Conservation (phyloP, 352 stramenopile species). For the Globisporangium emineosum region DNA sequence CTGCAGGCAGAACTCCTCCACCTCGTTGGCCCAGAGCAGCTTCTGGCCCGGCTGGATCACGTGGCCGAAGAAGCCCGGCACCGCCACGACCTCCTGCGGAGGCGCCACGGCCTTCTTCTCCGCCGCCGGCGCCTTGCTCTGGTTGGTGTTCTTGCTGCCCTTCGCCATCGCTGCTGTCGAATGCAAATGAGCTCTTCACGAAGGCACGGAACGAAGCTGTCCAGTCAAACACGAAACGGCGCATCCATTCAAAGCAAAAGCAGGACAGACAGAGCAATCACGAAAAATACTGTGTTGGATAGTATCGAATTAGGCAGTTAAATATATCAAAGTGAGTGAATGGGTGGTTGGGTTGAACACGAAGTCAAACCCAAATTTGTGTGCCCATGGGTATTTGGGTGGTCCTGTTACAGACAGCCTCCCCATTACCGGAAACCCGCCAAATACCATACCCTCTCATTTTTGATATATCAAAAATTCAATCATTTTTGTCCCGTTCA, state of each 20-base stretch:
- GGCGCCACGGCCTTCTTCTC: conserved; percentile 10
- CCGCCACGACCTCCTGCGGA: conserved; percentile 38
- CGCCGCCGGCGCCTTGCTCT: not conserved
- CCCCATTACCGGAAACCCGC: conserved; percentile 3
- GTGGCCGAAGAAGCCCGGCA: conserved; percentile 80
- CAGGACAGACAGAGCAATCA: not conserved
- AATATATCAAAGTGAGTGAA: not conserved
- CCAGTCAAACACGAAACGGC: not conserved
- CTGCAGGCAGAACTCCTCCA: conserved; percentile 74
- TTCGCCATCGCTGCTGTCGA: conserved; percentile 7
- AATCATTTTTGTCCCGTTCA: conserved; percentile 4
- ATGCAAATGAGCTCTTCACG: conserved; percentile 6
- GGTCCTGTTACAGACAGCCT: conserved; percentile 2
- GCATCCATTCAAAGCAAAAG: conserved; percentile 3
- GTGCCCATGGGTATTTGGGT: too few relatives aligned
- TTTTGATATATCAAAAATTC: conserved; percentile 7
- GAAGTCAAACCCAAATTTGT: too few relatives aligned
- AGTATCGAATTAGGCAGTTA: not conserved
- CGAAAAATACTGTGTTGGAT: not conserved
- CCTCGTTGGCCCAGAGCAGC: conserved; percentile 68
- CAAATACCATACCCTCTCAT: conserved; percentile 7
- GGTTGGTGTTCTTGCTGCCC: conserved; percentile 3
- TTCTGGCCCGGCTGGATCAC: conserved; percentile 59
- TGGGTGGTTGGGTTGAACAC: too few relatives aligned
- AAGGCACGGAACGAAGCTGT: too few relatives aligned